Evolutionary conservation across 2,329 filamentous ascomycete species (phyloP).

Genomic region (Arthrobotrys sphaeroides): DNA sequence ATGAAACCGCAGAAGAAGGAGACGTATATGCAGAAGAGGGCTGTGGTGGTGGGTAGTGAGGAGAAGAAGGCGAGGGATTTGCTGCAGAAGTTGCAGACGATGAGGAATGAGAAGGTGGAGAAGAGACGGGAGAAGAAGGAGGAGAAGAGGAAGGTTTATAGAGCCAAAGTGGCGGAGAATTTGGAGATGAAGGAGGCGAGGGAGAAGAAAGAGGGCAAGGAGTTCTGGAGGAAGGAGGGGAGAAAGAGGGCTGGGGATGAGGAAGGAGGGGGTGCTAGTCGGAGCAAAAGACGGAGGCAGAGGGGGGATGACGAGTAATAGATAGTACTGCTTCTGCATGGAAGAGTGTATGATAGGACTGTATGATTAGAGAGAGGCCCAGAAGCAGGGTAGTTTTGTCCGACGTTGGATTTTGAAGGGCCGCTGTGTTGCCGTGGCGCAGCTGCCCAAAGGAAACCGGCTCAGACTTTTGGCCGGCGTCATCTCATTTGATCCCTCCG

Average conservation of each 20-base stretch:
- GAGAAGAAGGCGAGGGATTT: constrained; percentile 88
- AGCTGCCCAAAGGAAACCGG: constrained; percentile 1
- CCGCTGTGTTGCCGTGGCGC: constrained; percentile 2
- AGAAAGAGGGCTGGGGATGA: constrained; percentile 74
- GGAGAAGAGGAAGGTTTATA: constrained; percentile 80
- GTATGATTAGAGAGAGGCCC: too few species aligned
- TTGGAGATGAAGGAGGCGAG: constrained; percentile 84
- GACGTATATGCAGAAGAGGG: constrained; percentile 95
- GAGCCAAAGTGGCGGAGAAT: constrained; percentile 81
- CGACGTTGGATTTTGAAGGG: not conserved
- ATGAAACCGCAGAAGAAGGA: constrained; percentile 81
- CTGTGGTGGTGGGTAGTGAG: constrained; percentile 79
- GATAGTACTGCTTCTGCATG: too few species aligned
- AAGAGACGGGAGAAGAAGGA: constrained; percentile 88
- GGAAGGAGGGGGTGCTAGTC: constrained; percentile 64
- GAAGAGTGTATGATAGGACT: constrained; percentile 28
- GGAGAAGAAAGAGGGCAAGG: constrained; percentile 90
- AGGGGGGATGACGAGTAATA: constrained; percentile 35
- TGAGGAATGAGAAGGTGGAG: constrained; percentile 88
- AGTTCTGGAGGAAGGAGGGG: constrained; percentile 91
- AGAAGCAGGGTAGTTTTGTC: too few species aligned
- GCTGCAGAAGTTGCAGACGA: constrained; percentile 89
- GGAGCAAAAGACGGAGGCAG: constrained; percentile 61
- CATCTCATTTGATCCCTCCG: constrained; percentile 4
- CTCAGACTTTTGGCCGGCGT: not conserved